Evolutionary conservation across 371 early-diverging fungal genomes (phyloP).

Genomic region (Circinella minor): DNA sequence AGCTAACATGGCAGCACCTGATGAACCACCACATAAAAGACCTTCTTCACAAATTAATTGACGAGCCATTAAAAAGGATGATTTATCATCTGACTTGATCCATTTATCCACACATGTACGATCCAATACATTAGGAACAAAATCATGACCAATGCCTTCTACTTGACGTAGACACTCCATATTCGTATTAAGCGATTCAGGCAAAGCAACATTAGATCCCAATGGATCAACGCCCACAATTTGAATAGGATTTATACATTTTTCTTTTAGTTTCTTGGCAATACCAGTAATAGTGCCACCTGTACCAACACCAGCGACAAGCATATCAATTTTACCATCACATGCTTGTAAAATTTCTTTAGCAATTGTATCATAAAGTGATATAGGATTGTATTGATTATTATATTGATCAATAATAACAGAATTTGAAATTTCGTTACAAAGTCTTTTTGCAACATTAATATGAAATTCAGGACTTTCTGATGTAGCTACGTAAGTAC

Average conservation of each 20-base stretch:
- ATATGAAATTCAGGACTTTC: slow-evolving; percentile 97
- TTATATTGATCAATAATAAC: slow-evolving; percentile 95
- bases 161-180: slow-evolving; percentile 67
- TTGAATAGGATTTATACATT: slow-evolving; percentile 76
- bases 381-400: slow-evolving; percentile 95
- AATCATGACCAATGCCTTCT: slow-evolving; percentile 98
- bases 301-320: slow-evolving; percentile 96
- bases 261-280: slow-evolving; percentile 92
- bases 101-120: slow-evolving; percentile 86
- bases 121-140: slow-evolving; percentile 91
- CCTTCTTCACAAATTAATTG: slow-evolving; percentile 97
- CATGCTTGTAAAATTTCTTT: slow-evolving; percentile 87
- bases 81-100: slow-evolving; percentile 94
- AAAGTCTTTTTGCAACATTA: slow-evolving; percentile 91
- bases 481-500: slow-evolving; percentile 79
- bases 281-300: slow-evolving; percentile 97
- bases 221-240: slow-evolving; percentile 94
- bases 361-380: slow-evolving; percentile 93
- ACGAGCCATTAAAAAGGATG: slow-evolving; percentile 93
- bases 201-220: slow-evolving; percentile 92
- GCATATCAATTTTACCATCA: slow-evolving; percentile 92
- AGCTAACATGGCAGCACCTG: slow-evolving; percentile 85
- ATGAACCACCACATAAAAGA: slow-evolving; percentile 92
- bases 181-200: slow-evolving; percentile 78
- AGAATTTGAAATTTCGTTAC: slow-evolving; percentile 92